Evolutionary conservation across 108 stramenopile species (phyloP).

Genomic region (Tribonema minus): DNA sequence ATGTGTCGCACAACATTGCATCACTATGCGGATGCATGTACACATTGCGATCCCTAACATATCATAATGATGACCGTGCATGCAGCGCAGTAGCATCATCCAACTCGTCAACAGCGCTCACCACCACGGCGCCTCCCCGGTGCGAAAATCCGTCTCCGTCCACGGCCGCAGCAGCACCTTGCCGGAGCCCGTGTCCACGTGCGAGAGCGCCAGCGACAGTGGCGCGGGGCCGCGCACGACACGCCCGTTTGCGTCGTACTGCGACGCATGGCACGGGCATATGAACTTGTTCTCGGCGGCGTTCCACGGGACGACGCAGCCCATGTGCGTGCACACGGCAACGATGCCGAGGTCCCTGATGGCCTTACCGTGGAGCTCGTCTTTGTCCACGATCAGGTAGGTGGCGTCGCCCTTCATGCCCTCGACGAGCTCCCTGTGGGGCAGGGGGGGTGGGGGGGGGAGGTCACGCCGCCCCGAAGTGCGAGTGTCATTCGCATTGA

Average conservation of each 20-base stretch:
- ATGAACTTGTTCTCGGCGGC: conserved; percentile 95
- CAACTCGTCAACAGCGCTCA: too few species aligned
- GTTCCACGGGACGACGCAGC: conserved; percentile 97
- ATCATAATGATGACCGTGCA: too few species aligned
- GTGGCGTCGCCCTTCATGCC: conserved; percentile 98
- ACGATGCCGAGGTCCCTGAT: conserved; percentile 58
- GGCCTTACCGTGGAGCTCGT: too few species aligned
- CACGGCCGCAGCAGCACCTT: conserved; percentile 83
- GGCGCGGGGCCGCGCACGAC: conserved; percentile 96
- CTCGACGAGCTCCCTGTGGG: conserved; percentile 85
- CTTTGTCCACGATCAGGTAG: conserved; percentile 94
- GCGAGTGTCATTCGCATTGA: too few species aligned
- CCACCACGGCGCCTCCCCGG: conserved; percentile 91
- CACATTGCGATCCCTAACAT: too few species aligned
- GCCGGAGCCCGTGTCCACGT: conserved; percentile 69
- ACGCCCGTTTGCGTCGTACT: conserved; percentile 84
- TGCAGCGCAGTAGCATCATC: too few species aligned
- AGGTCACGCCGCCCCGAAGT: too few species aligned
- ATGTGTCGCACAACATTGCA: too few species aligned
- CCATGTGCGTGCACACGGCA: conserved; percentile 94
- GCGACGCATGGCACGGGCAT: conserved; percentile 99
- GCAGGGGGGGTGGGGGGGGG: too few species aligned
- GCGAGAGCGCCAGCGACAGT: conserved; percentile 86
- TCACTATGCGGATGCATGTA: too few species aligned
- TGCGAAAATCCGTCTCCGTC: conserved; percentile 95